phyloP scores from a whole-genome alignment of 2,329 filamentous ascomycete species.

The Pestalotiopsis sp. region DNA sequence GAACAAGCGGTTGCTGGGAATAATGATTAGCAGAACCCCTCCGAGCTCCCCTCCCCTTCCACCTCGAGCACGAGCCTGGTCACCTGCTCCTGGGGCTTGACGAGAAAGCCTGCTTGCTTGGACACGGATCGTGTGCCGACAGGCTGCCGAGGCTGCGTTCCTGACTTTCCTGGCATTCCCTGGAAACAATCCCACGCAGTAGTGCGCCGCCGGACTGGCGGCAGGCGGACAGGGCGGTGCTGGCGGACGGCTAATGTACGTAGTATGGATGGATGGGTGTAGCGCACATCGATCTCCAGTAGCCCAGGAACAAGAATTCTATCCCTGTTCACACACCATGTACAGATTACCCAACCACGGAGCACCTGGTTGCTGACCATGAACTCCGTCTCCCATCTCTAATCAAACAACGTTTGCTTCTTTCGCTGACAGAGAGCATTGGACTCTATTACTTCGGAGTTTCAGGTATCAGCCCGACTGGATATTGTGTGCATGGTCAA shows the following conservation, averaged over 20 bases:
- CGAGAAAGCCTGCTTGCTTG: background rate
- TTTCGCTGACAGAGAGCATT: background rate
- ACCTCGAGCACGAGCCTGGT: background rate
- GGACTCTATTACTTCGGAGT: background rate
- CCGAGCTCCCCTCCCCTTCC: too few relatives aligned
- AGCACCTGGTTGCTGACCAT: too few relatives aligned
- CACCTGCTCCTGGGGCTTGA: too few relatives aligned
- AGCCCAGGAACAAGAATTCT: background rate
- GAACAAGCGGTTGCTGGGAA: background rate
- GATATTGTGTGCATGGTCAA: too few relatives aligned
- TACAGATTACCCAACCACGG: background rate
- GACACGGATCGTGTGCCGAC: background rate
- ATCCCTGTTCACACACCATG: background rate
- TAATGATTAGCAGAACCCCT: background rate
- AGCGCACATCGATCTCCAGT: background rate
- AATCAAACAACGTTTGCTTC: background rate
- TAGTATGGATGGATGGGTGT: background rate
- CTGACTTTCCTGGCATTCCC: background rate
- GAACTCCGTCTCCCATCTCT: background rate
- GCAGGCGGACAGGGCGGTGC: background rate
- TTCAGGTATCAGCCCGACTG: background rate
- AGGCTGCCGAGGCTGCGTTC: background rate
- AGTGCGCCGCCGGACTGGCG: too few relatives aligned
- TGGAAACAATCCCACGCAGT: background rate
- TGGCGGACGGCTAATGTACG: background rate